Percentiles rank a stretch among this genome's conserved stretches.
Evolutionary conservation across 371 early-diverging fungal species (phyloP).

Genomic region (Phascolomyces articulosus): DNA sequence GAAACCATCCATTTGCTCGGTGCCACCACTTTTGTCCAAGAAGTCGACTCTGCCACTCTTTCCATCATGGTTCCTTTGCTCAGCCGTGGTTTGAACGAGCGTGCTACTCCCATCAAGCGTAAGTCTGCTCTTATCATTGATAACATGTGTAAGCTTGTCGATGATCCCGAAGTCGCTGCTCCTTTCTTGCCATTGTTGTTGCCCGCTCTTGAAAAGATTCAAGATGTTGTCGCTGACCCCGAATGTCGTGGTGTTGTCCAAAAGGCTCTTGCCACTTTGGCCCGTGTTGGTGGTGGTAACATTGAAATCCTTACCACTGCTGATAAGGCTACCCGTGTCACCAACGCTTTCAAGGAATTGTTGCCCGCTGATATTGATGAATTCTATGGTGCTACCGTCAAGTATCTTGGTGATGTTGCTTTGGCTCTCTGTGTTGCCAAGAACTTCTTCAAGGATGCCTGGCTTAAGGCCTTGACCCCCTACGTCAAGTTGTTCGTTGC

Average conservation of each 20-base stretch:
- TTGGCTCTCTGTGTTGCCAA: conserved; percentile 41
- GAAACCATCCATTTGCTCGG: conserved; percentile 69
- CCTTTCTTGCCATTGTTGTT: conserved; percentile 83
- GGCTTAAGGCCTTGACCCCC: conserved; percentile 49
- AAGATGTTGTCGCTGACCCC: conserved; percentile 81
- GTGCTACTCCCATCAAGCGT: conserved; percentile 70
- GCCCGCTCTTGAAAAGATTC: conserved; percentile 76
- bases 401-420: conserved; percentile 52
- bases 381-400: conserved; percentile 28
- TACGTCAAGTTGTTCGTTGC: conserved; percentile 55
- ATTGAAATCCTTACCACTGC: conserved; percentile 40
- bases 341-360: conserved; percentile 38
- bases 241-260: conserved; percentile 74
- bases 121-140: conserved; percentile 83
- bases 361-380: conserved; percentile 36
- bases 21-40: conserved; percentile 78
- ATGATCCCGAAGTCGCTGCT: conserved; percentile 77
- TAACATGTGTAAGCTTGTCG: conserved; percentile 86
- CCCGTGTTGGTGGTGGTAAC: conserved; percentile 39
- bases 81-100: conserved; percentile 73
- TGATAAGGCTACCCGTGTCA: conserved; percentile 50
- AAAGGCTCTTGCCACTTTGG: conserved; percentile 50
- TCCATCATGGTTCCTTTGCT: conserved; percentile 86
- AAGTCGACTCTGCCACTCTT: conserved; percentile 79
- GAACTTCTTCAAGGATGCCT: conserved; percentile 43